phyloP scores from a whole-genome alignment of 2,329 filamentous ascomycete genomes.

The Aspergillus ruber region DNA sequence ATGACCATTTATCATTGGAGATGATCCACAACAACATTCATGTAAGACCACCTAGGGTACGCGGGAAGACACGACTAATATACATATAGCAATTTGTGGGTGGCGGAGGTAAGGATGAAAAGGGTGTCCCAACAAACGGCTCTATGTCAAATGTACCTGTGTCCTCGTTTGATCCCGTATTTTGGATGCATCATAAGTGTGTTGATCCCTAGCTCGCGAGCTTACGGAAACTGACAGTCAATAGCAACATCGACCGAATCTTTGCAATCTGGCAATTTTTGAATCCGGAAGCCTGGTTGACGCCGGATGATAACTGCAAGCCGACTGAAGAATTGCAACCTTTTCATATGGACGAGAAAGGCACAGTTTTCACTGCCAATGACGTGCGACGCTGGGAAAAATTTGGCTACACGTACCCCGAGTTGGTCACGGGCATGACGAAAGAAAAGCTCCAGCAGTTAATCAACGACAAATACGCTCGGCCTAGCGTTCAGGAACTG shows the following conservation, averaged over 20 bases:
- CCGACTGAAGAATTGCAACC: slow-evolving; percentile 39
- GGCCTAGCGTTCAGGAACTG: too few relatives aligned
- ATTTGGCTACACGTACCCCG: slow-evolving; percentile 69
- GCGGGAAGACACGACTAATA: too few relatives aligned
- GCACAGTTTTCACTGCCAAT: slow-evolving; percentile 61
- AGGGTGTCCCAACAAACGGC: slow-evolving; percentile 38
- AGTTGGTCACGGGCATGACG: slow-evolving; percentile 30
- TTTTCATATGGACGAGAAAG: slow-evolving; percentile 51
- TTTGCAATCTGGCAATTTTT: slow-evolving; percentile 55
- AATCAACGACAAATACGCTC: too few relatives aligned
- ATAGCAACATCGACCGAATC: slow-evolving; percentile 14
- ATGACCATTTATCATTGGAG: slow-evolving; percentile 1
- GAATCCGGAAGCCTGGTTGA: slow-evolving; percentile 57
- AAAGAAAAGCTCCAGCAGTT: too few relatives aligned
- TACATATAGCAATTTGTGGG: too few relatives aligned
- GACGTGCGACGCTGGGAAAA: slow-evolving; percentile 51
- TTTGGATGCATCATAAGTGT: slow-evolving; percentile 64
- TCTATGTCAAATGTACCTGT: slow-evolving; percentile 68
- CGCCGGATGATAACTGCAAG: slow-evolving; percentile 44
- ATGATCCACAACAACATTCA: slow-evolving; percentile 29
- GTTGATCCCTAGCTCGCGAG: not conserved
- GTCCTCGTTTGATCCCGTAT: slow-evolving; percentile 72
- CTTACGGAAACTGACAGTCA: not conserved
- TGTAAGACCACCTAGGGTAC: slow-evolving; percentile 47
- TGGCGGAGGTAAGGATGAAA: too few relatives aligned